A percentile compares a stretch with the other conserved stretches of the same genome.
phyloP scores from a whole-genome alignment of 768 basidiomycete genomes.

The Hericium erinaceus region DNA sequence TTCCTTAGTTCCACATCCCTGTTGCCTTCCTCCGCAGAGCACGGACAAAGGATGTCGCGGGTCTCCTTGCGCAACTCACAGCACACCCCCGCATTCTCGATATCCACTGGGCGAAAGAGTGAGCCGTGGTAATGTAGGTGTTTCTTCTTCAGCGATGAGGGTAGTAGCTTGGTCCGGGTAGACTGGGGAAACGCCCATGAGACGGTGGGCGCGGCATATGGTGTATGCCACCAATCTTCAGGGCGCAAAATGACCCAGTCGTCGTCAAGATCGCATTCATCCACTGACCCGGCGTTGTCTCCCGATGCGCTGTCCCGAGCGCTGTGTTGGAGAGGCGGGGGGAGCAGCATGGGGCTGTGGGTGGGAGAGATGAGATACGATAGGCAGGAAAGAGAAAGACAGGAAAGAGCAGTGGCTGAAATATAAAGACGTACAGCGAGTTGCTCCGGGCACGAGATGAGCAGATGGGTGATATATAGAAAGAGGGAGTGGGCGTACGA shows the following conservation, averaged over 20 bases:
- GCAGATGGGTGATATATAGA: too few relatives aligned
- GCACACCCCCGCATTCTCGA: conserved; percentile 1
- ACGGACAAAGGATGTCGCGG: conserved; percentile 1
- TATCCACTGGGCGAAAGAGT: conserved; percentile 3
- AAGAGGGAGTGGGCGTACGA: too few relatives aligned
- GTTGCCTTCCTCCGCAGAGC: not conserved
- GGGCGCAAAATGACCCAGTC: conserved; percentile 11
- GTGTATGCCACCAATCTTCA: conserved; percentile 14
- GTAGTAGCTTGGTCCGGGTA: not conserved
- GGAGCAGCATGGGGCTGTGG: too few relatives aligned
- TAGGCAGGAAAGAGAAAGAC: too few relatives aligned
- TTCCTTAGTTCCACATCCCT: not conserved
- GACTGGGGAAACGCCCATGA: not conserved
- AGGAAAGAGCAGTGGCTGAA: too few relatives aligned
- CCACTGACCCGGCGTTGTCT: too few relatives aligned
- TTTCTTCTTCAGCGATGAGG: not conserved
- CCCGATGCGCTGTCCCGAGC: too few relatives aligned
- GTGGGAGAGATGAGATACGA: too few relatives aligned
- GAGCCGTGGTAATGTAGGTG: not conserved
- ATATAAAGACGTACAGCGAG: too few relatives aligned
- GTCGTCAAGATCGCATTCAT: not conserved
- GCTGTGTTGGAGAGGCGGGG: too few relatives aligned
- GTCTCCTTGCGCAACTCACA: conserved; percentile 10
- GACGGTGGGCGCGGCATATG: conserved; percentile 2
- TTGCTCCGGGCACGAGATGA: too few relatives aligned